These are phyloP conservation scores for Pseudocercospora cruenta DNA, from an alignment of 2,329 filamentous ascomycete genomes.

Conservation along the genomic window DNA sequence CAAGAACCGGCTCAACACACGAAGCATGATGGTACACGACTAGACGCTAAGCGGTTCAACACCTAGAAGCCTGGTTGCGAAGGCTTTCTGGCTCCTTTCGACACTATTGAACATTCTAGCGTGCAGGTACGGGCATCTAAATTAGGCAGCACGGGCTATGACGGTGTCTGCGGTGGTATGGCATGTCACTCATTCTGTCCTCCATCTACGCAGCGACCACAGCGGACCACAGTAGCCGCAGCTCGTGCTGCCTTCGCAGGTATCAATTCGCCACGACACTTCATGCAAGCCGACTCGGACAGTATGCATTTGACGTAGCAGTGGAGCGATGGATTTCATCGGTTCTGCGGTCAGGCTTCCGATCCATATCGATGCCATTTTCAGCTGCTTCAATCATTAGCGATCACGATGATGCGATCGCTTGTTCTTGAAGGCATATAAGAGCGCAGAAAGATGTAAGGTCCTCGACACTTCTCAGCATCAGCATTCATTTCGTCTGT, in stretches of 20 bases:
- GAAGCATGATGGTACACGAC: background rate
- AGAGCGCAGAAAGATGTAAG: background rate
- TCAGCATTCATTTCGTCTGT: background rate
- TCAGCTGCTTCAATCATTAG: background rate
- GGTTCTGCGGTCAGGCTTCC: background rate
- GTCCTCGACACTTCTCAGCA: background rate
- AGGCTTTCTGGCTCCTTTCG: background rate
- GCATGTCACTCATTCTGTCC: background rate
- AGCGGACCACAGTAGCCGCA: background rate
- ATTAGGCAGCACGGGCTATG: background rate
- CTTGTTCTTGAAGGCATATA: background rate
- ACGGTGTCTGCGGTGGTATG: background rate
- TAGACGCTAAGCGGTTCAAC: background rate
- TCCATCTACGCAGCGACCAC: background rate
- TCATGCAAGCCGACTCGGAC: background rate
- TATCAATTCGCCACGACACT: background rate
- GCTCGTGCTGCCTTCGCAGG: background rate
- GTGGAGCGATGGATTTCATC: background rate
- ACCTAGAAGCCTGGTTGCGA: background rate
- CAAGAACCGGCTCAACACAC: background rate
- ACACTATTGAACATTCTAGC: conserved; percentile 4
- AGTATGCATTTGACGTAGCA: background rate
- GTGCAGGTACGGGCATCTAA: conserved; percentile 1
- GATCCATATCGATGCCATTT: background rate
- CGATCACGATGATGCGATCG: background rate